Base-by-base conservation (phyloP, 2,329 filamentous ascomycete genomes). In the Colletotrichum navitas region DNA sequence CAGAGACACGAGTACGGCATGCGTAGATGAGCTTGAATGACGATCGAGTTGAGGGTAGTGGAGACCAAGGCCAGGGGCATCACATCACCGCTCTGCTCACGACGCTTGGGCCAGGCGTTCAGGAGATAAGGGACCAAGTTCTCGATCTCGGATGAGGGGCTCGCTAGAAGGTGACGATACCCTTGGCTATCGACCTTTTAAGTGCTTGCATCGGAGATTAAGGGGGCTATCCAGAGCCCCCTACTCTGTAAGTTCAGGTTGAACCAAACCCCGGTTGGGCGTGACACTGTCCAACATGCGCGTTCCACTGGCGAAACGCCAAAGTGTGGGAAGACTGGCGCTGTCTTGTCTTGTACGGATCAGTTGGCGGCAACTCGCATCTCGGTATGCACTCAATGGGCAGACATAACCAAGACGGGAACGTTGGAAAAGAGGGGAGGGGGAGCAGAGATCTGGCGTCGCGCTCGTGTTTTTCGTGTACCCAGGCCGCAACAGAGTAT, bases 51-150 rank as follows among this genome's bases (percentile, higher is more conserved):
- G 4, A 51, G 24, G 12, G 24, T 1, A 26, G 47, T 29, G 49
- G 12, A 29, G n/a, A 51, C 2, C 6, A 6, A 29, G 10, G 49
- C 5, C 24, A 29, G 24, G 49, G 24, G 49, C 24, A 29, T 16
- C n/a, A 16, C 24, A 29, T 16, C n/a, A 16, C 24, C 14, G 29
- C 14, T 7, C 49, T 51, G 5, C n/a, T 32, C 21, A 24, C 16
- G 34, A 51, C 18, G 59, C 66, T 51, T 45, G 52, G 67, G 55
- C 67, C 67, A 49, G 18, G 55, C 29, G 61, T 68, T 59, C 61
- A 49, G 16, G 24, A 55, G 6, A 18, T 21, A 16, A 51, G 49
- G 29, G 8, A 14, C 32, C 24, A 32, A 36, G 26, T 24, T 51
- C 60, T 62, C 21, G 24, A 18, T 32, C 51, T 56, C 34, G 54